These are phyloP conservation scores for Pleurotus eryngii DNA, from an alignment of 768 basidiomycete species.

Conservation along the genomic window DNA sequence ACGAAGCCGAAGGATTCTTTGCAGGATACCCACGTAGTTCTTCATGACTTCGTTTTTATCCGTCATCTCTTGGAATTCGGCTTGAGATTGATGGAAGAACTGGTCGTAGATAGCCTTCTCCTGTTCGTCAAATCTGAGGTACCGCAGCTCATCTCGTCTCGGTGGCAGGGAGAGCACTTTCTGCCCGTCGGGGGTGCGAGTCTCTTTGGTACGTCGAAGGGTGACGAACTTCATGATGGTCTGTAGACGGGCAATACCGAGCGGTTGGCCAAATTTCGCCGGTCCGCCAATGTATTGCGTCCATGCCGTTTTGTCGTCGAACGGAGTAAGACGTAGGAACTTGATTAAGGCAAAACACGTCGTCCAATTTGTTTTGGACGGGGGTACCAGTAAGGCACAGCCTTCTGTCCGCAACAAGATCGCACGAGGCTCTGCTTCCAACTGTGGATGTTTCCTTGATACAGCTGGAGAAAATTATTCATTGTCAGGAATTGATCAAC, in stretches of 20 bases:
- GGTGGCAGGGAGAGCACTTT: conserved; percentile 86
- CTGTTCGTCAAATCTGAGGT: conserved; percentile 76
- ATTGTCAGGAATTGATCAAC: conserved; percentile 4
- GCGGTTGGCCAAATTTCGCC: conserved; percentile 85
- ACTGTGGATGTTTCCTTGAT: conserved; percentile 97
- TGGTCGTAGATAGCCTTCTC: conserved; percentile 86
- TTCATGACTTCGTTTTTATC: conserved; percentile 94
- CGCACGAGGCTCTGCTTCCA: conserved; percentile 92
- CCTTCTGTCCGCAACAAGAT: conserved; percentile 89
- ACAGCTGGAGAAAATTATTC: conserved; percentile 48
- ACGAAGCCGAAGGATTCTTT: conserved; percentile 92
- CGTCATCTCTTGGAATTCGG: conserved; percentile 84
- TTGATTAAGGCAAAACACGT: conserved; percentile 96
- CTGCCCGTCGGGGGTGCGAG: conserved; percentile 74
- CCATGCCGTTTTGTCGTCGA: conserved; percentile 93
- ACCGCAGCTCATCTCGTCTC: conserved; percentile 83
- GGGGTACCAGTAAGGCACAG: conserved; percentile 97
- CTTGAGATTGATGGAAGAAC: conserved; percentile 87
- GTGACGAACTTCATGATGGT: conserved; percentile 97
- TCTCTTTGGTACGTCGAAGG: conserved; percentile 93
- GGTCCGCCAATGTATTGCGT: conserved; percentile 90
- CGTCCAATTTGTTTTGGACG: conserved; percentile 98
- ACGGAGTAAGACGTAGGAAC: conserved; percentile 87
- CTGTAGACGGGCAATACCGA: conserved; percentile 92
- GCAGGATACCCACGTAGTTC: conserved; percentile 96